A percentile compares a stretch with the other conserved stretches of the same genome.
Conservation (phyloP, 2,329 filamentous ascomycete genomes). For the Fusarium foetens region DNA sequence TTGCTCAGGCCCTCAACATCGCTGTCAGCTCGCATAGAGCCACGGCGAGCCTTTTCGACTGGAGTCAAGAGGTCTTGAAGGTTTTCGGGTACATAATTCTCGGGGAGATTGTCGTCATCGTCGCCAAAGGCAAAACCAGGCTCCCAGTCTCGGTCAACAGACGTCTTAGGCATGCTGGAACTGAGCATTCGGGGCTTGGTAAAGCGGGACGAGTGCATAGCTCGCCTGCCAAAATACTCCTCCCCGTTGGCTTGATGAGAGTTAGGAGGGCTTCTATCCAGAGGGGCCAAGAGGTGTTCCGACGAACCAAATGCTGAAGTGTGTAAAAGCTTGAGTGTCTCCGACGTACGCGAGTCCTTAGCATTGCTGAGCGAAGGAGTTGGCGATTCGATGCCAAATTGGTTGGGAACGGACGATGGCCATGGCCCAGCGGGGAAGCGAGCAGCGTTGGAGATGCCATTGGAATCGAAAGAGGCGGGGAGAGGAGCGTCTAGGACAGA, state of each 20-base stretch:
- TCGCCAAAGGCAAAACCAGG: slow-evolving; percentile 78
- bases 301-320: slow-evolving; percentile 74
- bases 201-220: slow-evolving; percentile 76
- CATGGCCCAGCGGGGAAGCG: slow-evolving; percentile 82
- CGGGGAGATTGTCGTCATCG: slow-evolving; percentile 69
- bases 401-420: slow-evolving; percentile 90
- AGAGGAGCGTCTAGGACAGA: slow-evolving; percentile 93
- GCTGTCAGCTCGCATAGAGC: slow-evolving; percentile 67
- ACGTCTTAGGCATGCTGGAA: slow-evolving; percentile 74
- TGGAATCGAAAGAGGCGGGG: slow-evolving; percentile 94
- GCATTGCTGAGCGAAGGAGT: slow-evolving; percentile 75
- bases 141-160: slow-evolving; percentile 72
- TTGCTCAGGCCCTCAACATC: slow-evolving; percentile 64
- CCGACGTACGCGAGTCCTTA: slow-evolving; percentile 69
- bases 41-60: slow-evolving; percentile 72
- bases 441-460: slow-evolving; percentile 91
- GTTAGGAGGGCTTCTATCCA: slow-evolving; percentile 60
- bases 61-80: slow-evolving; percentile 74
- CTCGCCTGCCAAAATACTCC: slow-evolving; percentile 75
- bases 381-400: slow-evolving; percentile 89
- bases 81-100: slow-evolving; percentile 76
- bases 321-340: slow-evolving; percentile 72
- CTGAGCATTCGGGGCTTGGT: slow-evolving; percentile 74
- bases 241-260: slow-evolving; percentile 63
- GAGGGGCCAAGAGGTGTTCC: slow-evolving; percentile 67